phyloP scores from a whole-genome alignment of 2,329 filamentous ascomycete species.

The Xylogone sp. region DNA sequence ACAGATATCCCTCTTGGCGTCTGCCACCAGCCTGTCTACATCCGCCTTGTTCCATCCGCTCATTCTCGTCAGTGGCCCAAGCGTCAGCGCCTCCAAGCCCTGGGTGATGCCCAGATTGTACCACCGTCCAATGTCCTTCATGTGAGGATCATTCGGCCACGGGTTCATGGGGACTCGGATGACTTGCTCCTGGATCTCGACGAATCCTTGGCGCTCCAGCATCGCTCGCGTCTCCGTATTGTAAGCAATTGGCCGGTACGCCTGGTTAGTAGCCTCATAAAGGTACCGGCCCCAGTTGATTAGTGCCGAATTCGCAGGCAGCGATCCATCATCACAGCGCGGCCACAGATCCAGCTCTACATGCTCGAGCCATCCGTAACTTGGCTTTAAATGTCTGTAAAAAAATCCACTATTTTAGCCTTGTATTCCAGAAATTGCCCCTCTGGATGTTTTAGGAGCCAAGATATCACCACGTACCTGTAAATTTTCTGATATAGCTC shows the following conservation, averaged over 20 bases:
- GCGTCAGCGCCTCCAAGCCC: slow-evolving; percentile 67
- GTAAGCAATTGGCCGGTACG: slow-evolving; percentile 62
- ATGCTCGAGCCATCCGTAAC: slow-evolving; percentile 75
- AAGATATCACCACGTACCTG: slow-evolving; percentile 43
- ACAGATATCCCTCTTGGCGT: slow-evolving; percentile 66
- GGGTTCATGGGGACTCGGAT: slow-evolving; percentile 70
- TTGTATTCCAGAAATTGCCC: neutral
- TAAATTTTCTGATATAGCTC: slow-evolving; percentile 69
- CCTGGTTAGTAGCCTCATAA: slow-evolving; percentile 61
- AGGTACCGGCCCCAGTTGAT: slow-evolving; percentile 68
- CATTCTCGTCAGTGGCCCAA: slow-evolving; percentile 68
- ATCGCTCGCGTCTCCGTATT: slow-evolving; percentile 55
- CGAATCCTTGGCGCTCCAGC: slow-evolving; percentile 71
- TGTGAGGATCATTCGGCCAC: slow-evolving; percentile 62
- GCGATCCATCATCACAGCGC: slow-evolving; percentile 63
- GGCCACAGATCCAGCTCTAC: slow-evolving; percentile 84
- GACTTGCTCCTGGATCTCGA: slow-evolving; percentile 68
- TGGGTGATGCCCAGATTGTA: slow-evolving; percentile 77
- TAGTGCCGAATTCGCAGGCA: slow-evolving; percentile 54
- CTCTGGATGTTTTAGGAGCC: no score
- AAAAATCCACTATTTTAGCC: neutral
- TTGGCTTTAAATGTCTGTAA: slow-evolving; percentile 69
- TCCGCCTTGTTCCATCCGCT: slow-evolving; percentile 57
- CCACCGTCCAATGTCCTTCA: slow-evolving; percentile 72
- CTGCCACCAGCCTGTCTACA: slow-evolving; percentile 57